Evolutionary conservation across 2,329 filamentous ascomycete genomes (phyloP), one percentile per base, ranked within the genome.

Genomic region (Fusarium lateritium): DNA sequence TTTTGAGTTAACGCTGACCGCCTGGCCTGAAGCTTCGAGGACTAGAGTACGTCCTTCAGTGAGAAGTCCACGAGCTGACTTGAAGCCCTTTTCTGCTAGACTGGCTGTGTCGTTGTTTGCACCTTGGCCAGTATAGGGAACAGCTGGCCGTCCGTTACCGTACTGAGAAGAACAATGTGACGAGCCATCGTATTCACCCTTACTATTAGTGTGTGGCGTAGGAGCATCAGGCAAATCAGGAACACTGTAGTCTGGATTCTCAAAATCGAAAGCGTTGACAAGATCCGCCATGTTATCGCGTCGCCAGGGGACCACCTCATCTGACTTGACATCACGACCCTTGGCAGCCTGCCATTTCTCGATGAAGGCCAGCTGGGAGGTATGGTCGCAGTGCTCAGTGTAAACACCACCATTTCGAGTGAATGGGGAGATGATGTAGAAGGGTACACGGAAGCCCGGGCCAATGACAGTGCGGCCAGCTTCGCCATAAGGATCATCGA

Each of bases 291-390:
- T 62, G 31, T 56, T 62, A 6, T 62, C 31, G 0, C 57, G 60
- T 3, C 60, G 60, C 60, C 60, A 62, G 1, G 47, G 57, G 3
- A 62, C 42, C 13, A 62, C 21, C 21, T 62, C 22, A 0, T 56
- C 49, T 0, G 60, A 38, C 14, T 28, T 43, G 15, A 62, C 60
- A 6, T 62, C 21, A 0, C 60, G 49, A 8, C 60, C 60, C 24
- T 62, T 62, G 2, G 60, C 60, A 33, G 57, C 57, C 1, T 62
- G 60, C 60, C 60, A 62, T 5, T 34, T 56, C 14, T 62, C 60
- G 2, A 62, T 62, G 2, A 62, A 62, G 0, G 42, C 7, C 0
- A 62, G 4, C 0, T 62, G 60, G 17, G 60, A 62, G 0, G 60
- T 62, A 3, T 62, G 60, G 2, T 62, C 60, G 5, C 42, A 47